phyloP scores from a whole-genome alignment of 495 filamentous ascomycete genomes.

The Ascodesmis nigricans region DNA sequence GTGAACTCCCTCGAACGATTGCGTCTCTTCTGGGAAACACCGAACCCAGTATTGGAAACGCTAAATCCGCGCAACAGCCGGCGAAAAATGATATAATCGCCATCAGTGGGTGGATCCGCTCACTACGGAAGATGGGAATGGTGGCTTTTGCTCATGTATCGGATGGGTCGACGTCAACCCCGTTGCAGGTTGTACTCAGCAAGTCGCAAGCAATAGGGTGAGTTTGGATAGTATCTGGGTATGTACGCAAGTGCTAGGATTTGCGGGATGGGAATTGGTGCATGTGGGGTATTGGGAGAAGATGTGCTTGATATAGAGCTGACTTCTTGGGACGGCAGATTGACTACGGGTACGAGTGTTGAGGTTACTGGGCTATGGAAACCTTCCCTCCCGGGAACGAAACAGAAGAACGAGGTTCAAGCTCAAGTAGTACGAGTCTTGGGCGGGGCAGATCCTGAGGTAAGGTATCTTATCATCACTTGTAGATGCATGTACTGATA shows the following conservation, averaged over 20 bases:
- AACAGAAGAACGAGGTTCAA: slow-evolving; percentile 63
- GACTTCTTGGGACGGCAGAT: slow-evolving; percentile 29
- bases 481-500: slow-evolving; percentile 1
- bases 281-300: background rate
- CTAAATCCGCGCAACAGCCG: too few species aligned
- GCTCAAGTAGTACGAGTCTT: slow-evolving; percentile 43
- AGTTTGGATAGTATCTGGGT: slow-evolving; percentile 19
- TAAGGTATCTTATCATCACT: slow-evolving; percentile 25
- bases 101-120: slow-evolving; percentile 61
- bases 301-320: slow-evolving; percentile 1
- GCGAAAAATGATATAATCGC: slow-evolving; percentile 23
- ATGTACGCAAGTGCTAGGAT: background rate
- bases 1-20: slow-evolving; percentile 5
- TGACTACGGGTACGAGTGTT: slow-evolving; percentile 61
- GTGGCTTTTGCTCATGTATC: slow-evolving; percentile 63
- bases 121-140: slow-evolving; percentile 67
- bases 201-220: slow-evolving; percentile 59
- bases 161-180: slow-evolving; percentile 62
- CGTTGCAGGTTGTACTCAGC: slow-evolving; percentile 64
- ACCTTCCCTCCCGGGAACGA: slow-evolving; percentile 40
- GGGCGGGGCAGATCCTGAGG: slow-evolving; percentile 56
- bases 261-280: background rate
- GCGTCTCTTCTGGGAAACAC: slow-evolving; percentile 1
- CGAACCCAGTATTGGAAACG: background rate
- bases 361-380: slow-evolving; percentile 60